Evolutionary conservation across 176 grass and related monocot species (phyloP).

Genomic region (Oryza coarctata): DNA sequence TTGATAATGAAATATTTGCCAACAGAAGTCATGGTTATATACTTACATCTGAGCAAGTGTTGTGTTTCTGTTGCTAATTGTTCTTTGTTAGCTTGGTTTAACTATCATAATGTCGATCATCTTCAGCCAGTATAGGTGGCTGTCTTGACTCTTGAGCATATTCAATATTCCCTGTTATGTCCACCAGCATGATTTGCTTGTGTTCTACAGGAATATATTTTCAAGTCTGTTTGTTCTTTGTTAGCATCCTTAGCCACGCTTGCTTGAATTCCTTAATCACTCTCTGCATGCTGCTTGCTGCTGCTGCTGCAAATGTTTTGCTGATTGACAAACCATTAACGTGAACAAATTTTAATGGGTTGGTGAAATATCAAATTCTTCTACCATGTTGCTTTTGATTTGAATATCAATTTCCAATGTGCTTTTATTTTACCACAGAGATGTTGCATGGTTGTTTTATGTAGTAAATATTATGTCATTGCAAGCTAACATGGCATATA

Average conservation of each 20-base stretch:
- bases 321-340: not conserved
- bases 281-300: not conserved
- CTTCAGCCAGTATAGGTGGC: not conserved
- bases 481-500: constrained; percentile 25
- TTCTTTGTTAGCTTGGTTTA: constrained; percentile 27
- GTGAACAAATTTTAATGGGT: not conserved
- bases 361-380: not conserved
- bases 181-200: constrained; percentile 1
- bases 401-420: not conserved
- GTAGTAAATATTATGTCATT: not conserved
- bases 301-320: not conserved
- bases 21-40: not conserved
- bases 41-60: not conserved
- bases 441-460: not conserved
- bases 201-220: constrained; percentile 3
- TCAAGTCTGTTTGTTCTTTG: not conserved
- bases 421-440: not conserved
- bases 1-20: not conserved
- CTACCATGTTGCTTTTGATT: not conserved
- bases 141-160: not conserved
- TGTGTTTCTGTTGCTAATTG: not conserved
- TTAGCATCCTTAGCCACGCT: constrained; percentile 2
- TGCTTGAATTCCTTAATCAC: not conserved
- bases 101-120: not conserved
- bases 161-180: not conserved